A percentile compares a stretch with the other conserved stretches of the same genome.
Conservation (phyloP, 108 stramenopile species). For the Stephanodiscus triporus region DNA sequence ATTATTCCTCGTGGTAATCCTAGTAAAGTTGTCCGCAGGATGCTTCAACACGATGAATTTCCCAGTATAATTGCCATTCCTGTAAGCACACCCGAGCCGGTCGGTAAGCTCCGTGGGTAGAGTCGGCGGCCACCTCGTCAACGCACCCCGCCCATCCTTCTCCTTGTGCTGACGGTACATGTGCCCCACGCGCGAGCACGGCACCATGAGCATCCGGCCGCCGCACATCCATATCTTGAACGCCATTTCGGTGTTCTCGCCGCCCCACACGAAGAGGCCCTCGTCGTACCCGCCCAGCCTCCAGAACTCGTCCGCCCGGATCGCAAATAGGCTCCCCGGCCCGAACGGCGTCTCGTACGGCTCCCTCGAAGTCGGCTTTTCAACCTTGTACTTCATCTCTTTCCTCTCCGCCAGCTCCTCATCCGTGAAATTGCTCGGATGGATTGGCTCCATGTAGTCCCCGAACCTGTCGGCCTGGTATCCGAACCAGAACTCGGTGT, state of each 20-base stretch:
- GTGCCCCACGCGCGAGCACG: conserved; percentile 55
- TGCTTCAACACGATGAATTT: conserved; percentile 40
- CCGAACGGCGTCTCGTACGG: conserved; percentile 60
- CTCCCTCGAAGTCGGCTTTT: conserved; percentile 29
- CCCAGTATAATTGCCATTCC: conserved; percentile 41
- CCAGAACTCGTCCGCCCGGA: conserved; percentile 61
- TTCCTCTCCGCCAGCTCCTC: conserved; percentile 30
- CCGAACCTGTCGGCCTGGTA: conserved; percentile 49
- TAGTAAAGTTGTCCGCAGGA: conserved; percentile 55
- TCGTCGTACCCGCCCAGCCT: conserved; percentile 58
- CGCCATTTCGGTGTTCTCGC: conserved; percentile 59
- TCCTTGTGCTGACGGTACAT: conserved; percentile 51
- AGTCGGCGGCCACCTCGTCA: conserved; percentile 47
- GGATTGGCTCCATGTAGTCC: conserved; percentile 37
- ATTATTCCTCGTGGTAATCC: conserved; percentile 53
- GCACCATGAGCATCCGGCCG: conserved; percentile 59
- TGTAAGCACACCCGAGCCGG: conserved; percentile 37
- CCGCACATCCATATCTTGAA: conserved; percentile 66
- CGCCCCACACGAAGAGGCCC: conserved; percentile 59
- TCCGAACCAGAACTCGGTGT: conserved; percentile 46
- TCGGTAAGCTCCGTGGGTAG: conserved; percentile 50
- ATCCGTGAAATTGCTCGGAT: conserved; percentile 26
- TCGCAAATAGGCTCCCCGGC: conserved; percentile 59
- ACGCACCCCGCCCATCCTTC: conserved; percentile 45
- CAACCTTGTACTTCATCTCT: conserved; percentile 37